Base-by-base conservation (phyloP, 2,329 filamentous ascomycete genomes). In the Aspergillus brunneoviolaceus region DNA sequence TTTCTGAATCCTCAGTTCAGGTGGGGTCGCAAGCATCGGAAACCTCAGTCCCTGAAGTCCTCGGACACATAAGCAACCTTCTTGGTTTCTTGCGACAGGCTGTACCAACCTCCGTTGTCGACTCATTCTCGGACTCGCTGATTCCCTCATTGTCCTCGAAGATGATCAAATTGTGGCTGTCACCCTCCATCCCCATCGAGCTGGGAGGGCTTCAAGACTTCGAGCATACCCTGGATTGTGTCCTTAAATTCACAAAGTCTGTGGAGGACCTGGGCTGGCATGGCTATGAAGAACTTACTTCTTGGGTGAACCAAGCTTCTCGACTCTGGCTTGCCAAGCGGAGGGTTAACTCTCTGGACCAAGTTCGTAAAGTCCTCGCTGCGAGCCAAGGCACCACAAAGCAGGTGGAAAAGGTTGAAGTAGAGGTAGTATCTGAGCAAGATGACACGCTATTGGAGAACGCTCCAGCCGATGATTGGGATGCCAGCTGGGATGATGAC, bases 291-390 rank as follows among this genome's bases (percentile, higher is more conserved):
- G 85, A 88, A 33, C 77, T 99, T 42, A 82, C 85, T 49, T 86
- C 91, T 25, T 99, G 95, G 94, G 87, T 91, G 0, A 85, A 88
- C 47, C 87, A 89, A 62, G 89, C 91, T 1, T 90, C 92, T 0
- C 86, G 87, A 59, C 87, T 92, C 27, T 99, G 95, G 95, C 83
- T 98, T 14, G 85, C 85, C 2, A 94, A 92, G 72, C 89, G 92
- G 65, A 87, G 90, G 69, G 92, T 96, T 69, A 87, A 84, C 35
- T 88, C 91, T 0, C 82, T 99, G 25, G 89, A 93, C 62, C 83
- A 85, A 35, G 87, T 96, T 12, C 86, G 95, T 25, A 84, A 78
- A 21, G 84, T 89, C 50, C 82, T 97, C 2, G 82, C 87, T 3
- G 79, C 80, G 55, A 90, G 89, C 9, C 83, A 94, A 45, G 87